These are phyloP conservation scores for Hymenoscyphus infarciens DNA, from an alignment of 2,329 filamentous ascomycete genomes.

Conservation along the genomic window DNA sequence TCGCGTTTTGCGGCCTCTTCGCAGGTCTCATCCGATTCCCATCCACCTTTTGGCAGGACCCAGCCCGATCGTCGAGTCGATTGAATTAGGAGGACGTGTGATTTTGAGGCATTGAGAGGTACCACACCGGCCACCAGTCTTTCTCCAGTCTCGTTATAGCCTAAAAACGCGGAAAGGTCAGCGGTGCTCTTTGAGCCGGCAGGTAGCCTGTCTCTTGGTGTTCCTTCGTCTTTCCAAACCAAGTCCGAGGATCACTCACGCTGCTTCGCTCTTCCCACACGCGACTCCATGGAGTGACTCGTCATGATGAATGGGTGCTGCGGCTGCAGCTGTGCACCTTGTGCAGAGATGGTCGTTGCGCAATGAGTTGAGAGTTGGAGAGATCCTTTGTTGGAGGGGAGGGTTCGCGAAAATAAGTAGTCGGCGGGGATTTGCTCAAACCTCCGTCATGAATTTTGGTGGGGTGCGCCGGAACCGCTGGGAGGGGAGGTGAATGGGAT, in stretches of 20 bases:
- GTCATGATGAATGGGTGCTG: slow-evolving; percentile 33
- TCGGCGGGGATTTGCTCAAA: slow-evolving; percentile 3
- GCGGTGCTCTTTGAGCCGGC: slow-evolving; percentile 16
- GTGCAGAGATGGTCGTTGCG: slow-evolving; percentile 18
- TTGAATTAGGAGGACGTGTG: slow-evolving; percentile 88
- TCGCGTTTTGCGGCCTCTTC: slow-evolving; percentile 82
- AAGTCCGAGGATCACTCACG: slow-evolving; percentile 54
- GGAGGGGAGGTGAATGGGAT: background rate
- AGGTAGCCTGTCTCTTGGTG: background rate
- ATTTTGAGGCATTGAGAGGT: slow-evolving; percentile 80
- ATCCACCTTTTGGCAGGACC: slow-evolving; percentile 97
- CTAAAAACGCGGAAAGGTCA: slow-evolving; percentile 47
- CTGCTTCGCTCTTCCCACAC: slow-evolving; percentile 74
- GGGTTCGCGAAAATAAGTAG: slow-evolving; percentile 17
- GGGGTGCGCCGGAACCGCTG: slow-evolving; percentile 3
- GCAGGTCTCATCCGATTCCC: slow-evolving; percentile 91
- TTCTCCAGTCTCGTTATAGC: slow-evolving; percentile 89
- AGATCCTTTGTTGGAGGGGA: slow-evolving; percentile 21
- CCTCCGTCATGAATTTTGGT: slow-evolving; percentile 28
- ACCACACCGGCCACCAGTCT: slow-evolving; percentile 94
- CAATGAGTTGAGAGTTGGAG: slow-evolving; percentile 18
- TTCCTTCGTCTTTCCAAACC: background rate
- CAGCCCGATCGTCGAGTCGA: slow-evolving; percentile 87
- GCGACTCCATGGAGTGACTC: slow-evolving; percentile 65
- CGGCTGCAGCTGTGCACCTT: slow-evolving; percentile 26